Evolutionary conservation across 208 protist species (phyloP), one percentile per base, ranked within the genome.

Genomic region (Blastocrithidia nonstop): DNA sequence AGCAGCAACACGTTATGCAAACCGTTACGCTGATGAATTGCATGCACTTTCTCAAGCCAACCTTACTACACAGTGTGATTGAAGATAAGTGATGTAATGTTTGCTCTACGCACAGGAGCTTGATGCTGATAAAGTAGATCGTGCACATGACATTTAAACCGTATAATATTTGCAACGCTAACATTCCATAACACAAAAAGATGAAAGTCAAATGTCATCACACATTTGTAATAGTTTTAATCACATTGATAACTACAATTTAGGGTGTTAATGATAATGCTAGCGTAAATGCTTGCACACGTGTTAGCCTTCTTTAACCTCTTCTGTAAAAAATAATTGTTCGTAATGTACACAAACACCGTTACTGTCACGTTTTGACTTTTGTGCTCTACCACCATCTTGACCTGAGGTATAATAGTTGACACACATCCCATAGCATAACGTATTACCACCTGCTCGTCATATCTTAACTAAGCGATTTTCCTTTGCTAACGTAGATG

Each of bases 381-480:
- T 71, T 37, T 51, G 31, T 27, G 61, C 66, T n/a, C 51, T 89
- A 19, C 79, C 79, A 0, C 35, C 49, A 2, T 59, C 73, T 28
- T 84, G 73, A 75, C 39, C 59, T 1, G 60, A 46, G 5, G 40
- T 66, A 9, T 43, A 57, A 24, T 37, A 49, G 6, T 49, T 89
- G 23, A 61, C 19, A 8, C 37, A 11, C 6, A 43, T 66, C 17
- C 59, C 71, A 19, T 11, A 50, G 6, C 23, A 40, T 17, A 51
- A 42, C 21, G 33, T 84, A 23, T 55, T 90, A 19, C 70, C 75
- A 8, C 76, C 81, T 6, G 71, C 62, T 1, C 45, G 67, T 8
- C 75, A 84, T 45, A 55, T 87, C 11, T 46, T 82, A 5, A 65
- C 70, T 9, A 56, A 59, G 3, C 72, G 81, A 25, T 90, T 90